Evolutionary conservation across 768 basidiomycete genomes (phyloP), one percentile per base, ranked within the genome.

Genomic region (Boletus subparvulus): DNA sequence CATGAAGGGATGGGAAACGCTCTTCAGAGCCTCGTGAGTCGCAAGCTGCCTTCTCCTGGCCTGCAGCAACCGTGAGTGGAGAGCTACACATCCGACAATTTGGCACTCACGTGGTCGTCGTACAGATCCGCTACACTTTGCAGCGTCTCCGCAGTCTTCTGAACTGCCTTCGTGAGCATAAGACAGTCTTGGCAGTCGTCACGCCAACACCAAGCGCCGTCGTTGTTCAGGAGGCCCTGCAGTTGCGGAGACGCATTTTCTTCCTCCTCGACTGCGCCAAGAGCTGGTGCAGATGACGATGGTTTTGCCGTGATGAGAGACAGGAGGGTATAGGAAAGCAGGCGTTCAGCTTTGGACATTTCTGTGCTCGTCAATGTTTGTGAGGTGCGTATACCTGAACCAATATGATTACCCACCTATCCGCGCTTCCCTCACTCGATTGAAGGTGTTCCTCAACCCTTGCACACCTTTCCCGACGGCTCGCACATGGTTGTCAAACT

Each of bases 191-290:
- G 71, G 67, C 92, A 93, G 3, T 78, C 79, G 51, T 94, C 90
- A 26, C 85, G 79, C 91, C 92, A 95, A 69, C 91, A 92, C 89
- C 92, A 90, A 4, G 89, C 91, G 1, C 89, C 87, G 26, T 89
- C 82, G 10, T 77, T 75, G 60, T 92, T 93, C 52, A 84, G 63
- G 48, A 87, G 65, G 0, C 88, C 87, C 55, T 78, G 83, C n/a
- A 68, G 68, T 52, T 78, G 78, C 37, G 69, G 62, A 21, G 65
- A 65, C 4, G 71, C 60, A 14, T 73, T 71, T 50, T 72, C 70
- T 48, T 83, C 81, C 36, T 84, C 81, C 41, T 81, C 78, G 1
- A 76, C 77, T 2, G 78, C 73, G 6, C 79, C 82, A 26, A 77
- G 67, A 21, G 76, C 74, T 10, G 81, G 76, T 6, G 78, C 70